Evolutionary conservation across 192 early-diverging fungal genomes (phyloP), one percentile per base, ranked within the genome.

Genomic region (Helicostylum pulchrum): DNA sequence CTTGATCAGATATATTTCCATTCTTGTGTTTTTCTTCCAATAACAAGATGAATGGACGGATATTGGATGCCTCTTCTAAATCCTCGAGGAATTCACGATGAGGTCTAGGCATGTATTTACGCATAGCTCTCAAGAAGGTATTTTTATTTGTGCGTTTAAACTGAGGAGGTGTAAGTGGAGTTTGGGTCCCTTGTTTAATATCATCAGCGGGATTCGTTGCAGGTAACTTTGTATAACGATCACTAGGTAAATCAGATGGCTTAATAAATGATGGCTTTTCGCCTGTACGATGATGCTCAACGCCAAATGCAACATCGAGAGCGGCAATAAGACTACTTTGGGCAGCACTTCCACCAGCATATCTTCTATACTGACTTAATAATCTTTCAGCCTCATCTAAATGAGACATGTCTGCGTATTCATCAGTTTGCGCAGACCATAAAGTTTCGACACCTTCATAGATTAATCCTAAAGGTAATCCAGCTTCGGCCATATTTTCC

Each of bases 251-350:
- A 21, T 23, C 34, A 23, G 61, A 51, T n/a, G 32, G 11, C 8
- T 58, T 57, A 15, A 65, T 36, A 15, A 62, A 32, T 14, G 64
- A 45, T 0, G 62, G 51, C 36, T 70, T 74, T 52, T 70, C 54
- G 60, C 88, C 85, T 0, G 90, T 92, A n/a, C 90, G 90, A 62
- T 86, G 75, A 68, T 97, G 96, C 68, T 92, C 84, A 34, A 99
- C 83, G 17, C 92, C 92, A 44, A 99, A 83, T 0, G 87, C 88
- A 61, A 93, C 86, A 70, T 99, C 96, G 26, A 97, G 73, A 17
- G 87, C 84, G 66, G 96, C 95, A 43, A 99, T 92, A 53, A 96
- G 68, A n/a, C 94, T 85, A 21, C 88, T 93, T 74, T 99, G 96
- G 0, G 92, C 96, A 4, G 96, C 95, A 75, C 92, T 94, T 0